Conservation (phyloP, 495 filamentous ascomycete genomes). For the Podospora bellae-mahoneyi region DNA sequence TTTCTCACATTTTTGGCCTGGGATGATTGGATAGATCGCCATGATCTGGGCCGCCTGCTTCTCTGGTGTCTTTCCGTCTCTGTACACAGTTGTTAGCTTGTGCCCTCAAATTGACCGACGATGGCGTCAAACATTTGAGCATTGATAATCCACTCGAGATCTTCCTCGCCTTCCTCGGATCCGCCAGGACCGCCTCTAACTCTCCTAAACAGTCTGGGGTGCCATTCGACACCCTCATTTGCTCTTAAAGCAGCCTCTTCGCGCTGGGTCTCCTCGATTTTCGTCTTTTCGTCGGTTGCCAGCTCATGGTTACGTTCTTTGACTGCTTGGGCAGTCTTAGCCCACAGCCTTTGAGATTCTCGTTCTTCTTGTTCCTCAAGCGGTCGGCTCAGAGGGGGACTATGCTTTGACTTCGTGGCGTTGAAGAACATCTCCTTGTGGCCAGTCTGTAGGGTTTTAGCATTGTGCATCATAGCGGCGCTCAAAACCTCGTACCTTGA, state of each 20-base stretch:
- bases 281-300: constrained; percentile 92
- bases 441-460: constrained; percentile 58
- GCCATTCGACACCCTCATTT: constrained; percentile 85
- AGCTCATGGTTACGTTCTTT: constrained; percentile 78
- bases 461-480: constrained; percentile 6
- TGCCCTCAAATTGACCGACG: background rate
- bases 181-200: constrained; percentile 71
- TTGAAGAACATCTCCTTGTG: constrained; percentile 89
- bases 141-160: constrained; percentile 92
- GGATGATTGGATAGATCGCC: constrained; percentile 78
- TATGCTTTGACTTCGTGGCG: constrained; percentile 70
- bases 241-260: constrained; percentile 79
- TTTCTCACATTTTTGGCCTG: constrained; percentile 57
- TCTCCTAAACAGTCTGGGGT: constrained; percentile 74
- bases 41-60: constrained; percentile 81
- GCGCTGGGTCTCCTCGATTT: constrained; percentile 87
- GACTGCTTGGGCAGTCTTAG: constrained; percentile 72
- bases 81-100: constrained; percentile 35
- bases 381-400: constrained; percentile 69
- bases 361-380: constrained; percentile 83
- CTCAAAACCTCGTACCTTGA: constrained; percentile 56
- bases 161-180: constrained; percentile 75
- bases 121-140: constrained; percentile 67
- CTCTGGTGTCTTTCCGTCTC: constrained; percentile 65
- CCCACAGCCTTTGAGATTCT: constrained; percentile 88